A percentile compares a stretch with the other conserved stretches of the same genome.
Conservation (phyloP, 345 rosid species). For the Xanthoceras sorbifolium region DNA sequence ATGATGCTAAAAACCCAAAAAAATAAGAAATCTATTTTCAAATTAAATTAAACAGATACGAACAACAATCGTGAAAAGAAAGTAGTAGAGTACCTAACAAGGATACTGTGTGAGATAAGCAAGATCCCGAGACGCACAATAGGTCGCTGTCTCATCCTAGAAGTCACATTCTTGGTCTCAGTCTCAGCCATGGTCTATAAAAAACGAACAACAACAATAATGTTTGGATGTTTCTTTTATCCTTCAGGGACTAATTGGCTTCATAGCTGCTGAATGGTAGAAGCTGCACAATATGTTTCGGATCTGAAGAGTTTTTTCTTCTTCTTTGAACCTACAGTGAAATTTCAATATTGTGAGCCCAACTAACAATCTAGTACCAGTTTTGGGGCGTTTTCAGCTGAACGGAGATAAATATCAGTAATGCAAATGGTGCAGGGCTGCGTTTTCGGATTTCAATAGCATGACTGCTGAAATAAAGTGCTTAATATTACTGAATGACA, state of each 20-base stretch:
- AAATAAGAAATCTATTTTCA: slow-evolving; percentile 1
- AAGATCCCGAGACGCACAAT: slow-evolving; percentile 77
- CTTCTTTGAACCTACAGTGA: neutral
- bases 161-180: slow-evolving; percentile 23
- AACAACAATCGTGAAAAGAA: neutral
- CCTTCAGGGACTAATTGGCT: neutral
- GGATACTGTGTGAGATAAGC: slow-evolving; percentile 72
- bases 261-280: neutral
- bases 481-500: neutral
- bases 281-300: too few relatives aligned
- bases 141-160: slow-evolving; percentile 59
- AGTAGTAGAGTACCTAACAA: slow-evolving; percentile 53
- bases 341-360: neutral
- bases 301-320: neutral
- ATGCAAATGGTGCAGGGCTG: too few relatives aligned
- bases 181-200: slow-evolving; percentile 15
- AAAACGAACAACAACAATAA: neutral
- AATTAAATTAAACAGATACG: neutral
- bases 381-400: too few relatives aligned
- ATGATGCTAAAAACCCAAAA: slow-evolving; percentile 49
- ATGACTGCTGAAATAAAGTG: neutral
- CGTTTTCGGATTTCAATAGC: neutral
- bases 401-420: too few relatives aligned
- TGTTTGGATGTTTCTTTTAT: neutral
- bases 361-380: neutral